phyloP scores from a whole-genome alignment of 176 grass and related monocot genomes.

The Carex kokanica region DNA sequence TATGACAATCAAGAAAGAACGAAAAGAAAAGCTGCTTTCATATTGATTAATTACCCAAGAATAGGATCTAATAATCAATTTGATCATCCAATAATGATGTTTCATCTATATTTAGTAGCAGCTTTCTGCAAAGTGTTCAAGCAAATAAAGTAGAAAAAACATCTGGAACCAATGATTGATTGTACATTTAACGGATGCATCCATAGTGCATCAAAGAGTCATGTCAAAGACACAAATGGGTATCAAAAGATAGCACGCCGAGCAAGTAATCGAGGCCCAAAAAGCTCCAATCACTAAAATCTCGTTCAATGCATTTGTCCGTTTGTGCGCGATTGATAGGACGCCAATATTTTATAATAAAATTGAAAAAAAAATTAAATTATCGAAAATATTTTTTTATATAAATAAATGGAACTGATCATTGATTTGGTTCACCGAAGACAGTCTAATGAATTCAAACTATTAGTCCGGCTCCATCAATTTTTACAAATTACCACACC shows the following conservation, averaged over 20 bases:
- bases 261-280: slow-evolving; percentile 8
- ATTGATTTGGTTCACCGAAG: no score
- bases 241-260: slow-evolving; percentile 16
- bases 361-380: no score
- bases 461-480: no score
- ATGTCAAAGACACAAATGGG: not conserved
- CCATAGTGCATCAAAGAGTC: not conserved
- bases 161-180: slow-evolving; percentile 13
- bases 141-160: not conserved
- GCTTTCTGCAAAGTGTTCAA: not conserved
- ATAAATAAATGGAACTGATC: no score
- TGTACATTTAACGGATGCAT: not conserved
- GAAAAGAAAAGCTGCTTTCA: no score
- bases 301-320: slow-evolving; percentile 27
- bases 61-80: not conserved
- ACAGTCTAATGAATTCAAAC: no score
- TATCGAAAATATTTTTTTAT: no score
- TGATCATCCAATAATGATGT: not conserved
- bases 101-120: not conserved
- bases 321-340: slow-evolving; percentile 14
- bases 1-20: no score
- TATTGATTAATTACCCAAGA: no score
- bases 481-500: no score
- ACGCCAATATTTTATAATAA: no score
- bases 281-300: not conserved